phyloP scores from a whole-genome alignment of 2,329 filamentous ascomycete genomes.

The Clarireedia monteithiana region DNA sequence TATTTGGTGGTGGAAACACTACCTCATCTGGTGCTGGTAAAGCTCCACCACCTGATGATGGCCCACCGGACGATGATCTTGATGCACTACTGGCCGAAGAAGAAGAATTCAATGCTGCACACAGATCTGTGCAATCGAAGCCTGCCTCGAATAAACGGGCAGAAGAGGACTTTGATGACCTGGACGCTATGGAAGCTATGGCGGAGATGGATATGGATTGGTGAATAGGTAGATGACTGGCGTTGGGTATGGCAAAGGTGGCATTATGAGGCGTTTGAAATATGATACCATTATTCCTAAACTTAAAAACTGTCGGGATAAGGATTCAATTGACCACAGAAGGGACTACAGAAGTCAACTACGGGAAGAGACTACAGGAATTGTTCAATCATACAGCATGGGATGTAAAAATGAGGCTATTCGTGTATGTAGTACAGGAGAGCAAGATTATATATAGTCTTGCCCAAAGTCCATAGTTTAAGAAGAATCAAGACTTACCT shows the following conservation, averaged over 20 bases:
- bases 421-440: too few relatives aligned
- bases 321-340: too few relatives aligned
- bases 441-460: too few relatives aligned
- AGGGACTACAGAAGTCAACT: too few relatives aligned
- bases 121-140: slow-evolving; percentile 7
- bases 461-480: too few relatives aligned
- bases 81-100: slow-evolving; percentile 22
- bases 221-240: background rate
- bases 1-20: slow-evolving; percentile 17
- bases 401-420: too few relatives aligned
- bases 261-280: slow-evolving; percentile 9
- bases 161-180: slow-evolving; percentile 37
- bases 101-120: slow-evolving; percentile 19
- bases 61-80: slow-evolving; percentile 36
- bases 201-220: slow-evolving; percentile 46
- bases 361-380: too few relatives aligned
- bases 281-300: background rate
- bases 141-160: background rate
- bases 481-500: too few relatives aligned
- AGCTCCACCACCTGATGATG: slow-evolving; percentile 11
- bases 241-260: background rate
- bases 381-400: too few relatives aligned
- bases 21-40: slow-evolving; percentile 23
- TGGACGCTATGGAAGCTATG: slow-evolving; percentile 49
- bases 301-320: background rate